These are phyloP conservation scores for Penicillium macrosclerotiorum DNA, from an alignment of 495 filamentous ascomycete genomes.

Conservation along the genomic window DNA sequence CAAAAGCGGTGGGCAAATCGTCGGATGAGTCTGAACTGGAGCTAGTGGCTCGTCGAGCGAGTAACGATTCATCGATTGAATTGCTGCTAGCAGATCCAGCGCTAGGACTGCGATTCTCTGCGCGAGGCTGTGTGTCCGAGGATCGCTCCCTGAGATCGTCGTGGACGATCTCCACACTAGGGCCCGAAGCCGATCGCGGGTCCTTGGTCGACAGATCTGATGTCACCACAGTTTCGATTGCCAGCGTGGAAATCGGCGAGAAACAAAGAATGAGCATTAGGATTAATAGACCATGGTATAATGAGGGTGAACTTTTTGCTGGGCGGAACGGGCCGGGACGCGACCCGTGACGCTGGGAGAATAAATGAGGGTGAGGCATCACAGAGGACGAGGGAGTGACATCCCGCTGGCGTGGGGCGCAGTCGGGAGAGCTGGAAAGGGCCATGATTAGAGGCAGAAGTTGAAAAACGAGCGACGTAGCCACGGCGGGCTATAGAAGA, in stretches of 20 bases:
- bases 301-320: not conserved
- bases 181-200: conserved; percentile 14
- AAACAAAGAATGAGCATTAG: conserved; percentile 24
- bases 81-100: not conserved
- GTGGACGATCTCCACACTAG: conserved; percentile 19
- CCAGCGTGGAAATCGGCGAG: conserved; percentile 10
- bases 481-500: conserved; percentile 11
- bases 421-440: not conserved
- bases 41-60: conserved; percentile 18
- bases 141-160: conserved; percentile 19
- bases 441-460: not conserved
- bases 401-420: conserved; percentile 1
- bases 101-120: not conserved
- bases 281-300: conserved; percentile 21
- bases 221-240: conserved; percentile 4
- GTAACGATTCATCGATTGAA: not conserved
- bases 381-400: conserved; percentile 6
- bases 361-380: conserved; percentile 11
- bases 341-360: conserved; percentile 5
- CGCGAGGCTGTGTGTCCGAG: conserved; percentile 1
- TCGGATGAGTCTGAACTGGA: conserved; percentile 25
- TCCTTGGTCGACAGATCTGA: conserved; percentile 2
- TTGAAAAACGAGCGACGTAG: conserved; percentile 22
- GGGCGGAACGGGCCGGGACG: conserved; percentile 2
- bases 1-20: conserved; percentile 65